Percentiles rank a stretch among this genome's conserved stretches.
Evolutionary conservation across 129 eudicot species (phyloP).

Genomic region (Solidago caesia): DNA sequence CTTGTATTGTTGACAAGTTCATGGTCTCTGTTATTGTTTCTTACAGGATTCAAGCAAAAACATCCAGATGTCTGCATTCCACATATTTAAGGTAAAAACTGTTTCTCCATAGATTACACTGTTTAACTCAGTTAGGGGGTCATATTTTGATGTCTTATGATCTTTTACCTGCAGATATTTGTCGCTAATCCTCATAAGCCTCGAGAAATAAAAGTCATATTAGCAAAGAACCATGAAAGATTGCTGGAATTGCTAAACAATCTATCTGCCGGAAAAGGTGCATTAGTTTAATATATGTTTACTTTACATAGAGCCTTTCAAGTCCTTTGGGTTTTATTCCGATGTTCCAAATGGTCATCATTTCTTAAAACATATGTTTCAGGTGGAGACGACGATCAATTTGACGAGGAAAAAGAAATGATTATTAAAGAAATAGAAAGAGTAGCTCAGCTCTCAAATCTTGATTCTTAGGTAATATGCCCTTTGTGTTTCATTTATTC

Average conservation of each 20-base stretch:
- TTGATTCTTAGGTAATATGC: conserved; percentile 47
- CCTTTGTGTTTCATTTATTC: conserved; percentile 4
- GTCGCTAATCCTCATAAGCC: conserved; percentile 98
- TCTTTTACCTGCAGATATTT: conserved; percentile 58
- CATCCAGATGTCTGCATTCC: conserved; percentile 96
- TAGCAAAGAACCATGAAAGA: conserved; percentile 86
- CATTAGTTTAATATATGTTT: conserved; percentile 12
- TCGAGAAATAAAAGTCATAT: conserved; percentile 80
- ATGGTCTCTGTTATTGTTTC: conserved; percentile 21
- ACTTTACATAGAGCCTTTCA: background rate
- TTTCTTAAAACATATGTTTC: conserved; percentile 17
- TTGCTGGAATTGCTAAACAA: conserved; percentile 68
- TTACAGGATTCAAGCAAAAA: conserved; percentile 93
- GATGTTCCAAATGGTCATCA: conserved; percentile 11
- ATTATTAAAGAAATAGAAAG: conserved; percentile 90
- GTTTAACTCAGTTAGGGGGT: conserved; percentile 8
- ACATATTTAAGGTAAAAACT: conserved; percentile 80
- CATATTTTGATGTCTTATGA: conserved; percentile 21
- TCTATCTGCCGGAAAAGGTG: conserved; percentile 87
- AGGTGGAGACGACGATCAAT: conserved; percentile 92
- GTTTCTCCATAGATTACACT: background rate
- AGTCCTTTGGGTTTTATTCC: background rate
- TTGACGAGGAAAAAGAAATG: conserved; percentile 96
- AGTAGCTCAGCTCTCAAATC: conserved; percentile 63
- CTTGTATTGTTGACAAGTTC: conserved; percentile 3